These are phyloP conservation scores for Babjeviella inositovora DNA, from an alignment of 805 yeast species.

Conservation along the genomic window DNA sequence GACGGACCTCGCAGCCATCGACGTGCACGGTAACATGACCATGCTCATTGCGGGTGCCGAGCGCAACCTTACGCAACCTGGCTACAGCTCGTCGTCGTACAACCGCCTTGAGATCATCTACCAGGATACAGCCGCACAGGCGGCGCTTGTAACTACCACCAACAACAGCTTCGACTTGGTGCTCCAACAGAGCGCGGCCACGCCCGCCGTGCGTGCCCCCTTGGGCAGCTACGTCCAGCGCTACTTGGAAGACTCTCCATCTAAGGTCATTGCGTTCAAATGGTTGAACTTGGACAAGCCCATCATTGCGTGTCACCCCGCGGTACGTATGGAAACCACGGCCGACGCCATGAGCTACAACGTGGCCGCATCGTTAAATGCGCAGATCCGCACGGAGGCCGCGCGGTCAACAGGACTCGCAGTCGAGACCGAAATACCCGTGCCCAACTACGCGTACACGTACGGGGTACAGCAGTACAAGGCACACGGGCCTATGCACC, in stretches of 20 bases:
- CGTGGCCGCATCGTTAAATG: neutral
- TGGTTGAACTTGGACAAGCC: constrained; percentile 72
- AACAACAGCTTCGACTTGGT: constrained; percentile 2
- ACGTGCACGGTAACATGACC: constrained; percentile 50
- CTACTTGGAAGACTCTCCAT: constrained; percentile 8
- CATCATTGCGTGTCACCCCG: constrained; percentile 42
- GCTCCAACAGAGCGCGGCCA: constrained; percentile 5
- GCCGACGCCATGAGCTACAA: constrained; percentile 2
- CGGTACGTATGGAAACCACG: constrained; percentile 15
- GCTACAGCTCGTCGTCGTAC: constrained; percentile 24
- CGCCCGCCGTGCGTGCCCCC: too few species aligned
- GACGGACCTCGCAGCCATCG: constrained; percentile 70
- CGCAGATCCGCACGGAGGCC: too few species aligned
- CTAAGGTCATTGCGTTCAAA: constrained; percentile 30
- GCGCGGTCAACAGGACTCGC: too few species aligned
- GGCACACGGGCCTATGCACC: constrained; percentile 52
- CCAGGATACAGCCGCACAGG: constrained; percentile 15
- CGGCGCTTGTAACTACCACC: constrained; percentile 2
- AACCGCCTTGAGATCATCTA: constrained; percentile 31
- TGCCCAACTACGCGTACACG: constrained; percentile 17
- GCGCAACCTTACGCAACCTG: constrained; percentile 13
- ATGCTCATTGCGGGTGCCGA: constrained; percentile 31
- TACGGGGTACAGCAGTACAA: constrained; percentile 47
- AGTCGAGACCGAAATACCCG: too few species aligned
- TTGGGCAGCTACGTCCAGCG: constrained; percentile 5